These are phyloP conservation scores for Paecilomyces niveus DNA, from an alignment of 2,329 filamentous ascomycete species.

Conservation along the genomic window DNA sequence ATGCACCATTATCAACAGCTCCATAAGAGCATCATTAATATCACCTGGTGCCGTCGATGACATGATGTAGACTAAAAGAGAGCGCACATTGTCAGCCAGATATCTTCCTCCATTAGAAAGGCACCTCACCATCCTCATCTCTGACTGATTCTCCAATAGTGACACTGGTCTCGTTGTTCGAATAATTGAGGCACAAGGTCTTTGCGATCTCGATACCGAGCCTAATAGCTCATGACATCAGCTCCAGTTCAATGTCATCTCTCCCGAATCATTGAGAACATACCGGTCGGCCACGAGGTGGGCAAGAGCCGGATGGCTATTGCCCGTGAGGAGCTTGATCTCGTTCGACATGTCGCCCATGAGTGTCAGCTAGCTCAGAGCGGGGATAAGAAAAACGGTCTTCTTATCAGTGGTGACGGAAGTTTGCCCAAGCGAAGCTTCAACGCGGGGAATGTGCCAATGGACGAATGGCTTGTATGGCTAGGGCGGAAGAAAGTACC, in stretches of 20 bases:
- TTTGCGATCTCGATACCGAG: slow-evolving; percentile 61
- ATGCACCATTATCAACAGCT: slow-evolving; percentile 96
- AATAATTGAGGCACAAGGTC: slow-evolving; percentile 62
- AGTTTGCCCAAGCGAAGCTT: neutral
- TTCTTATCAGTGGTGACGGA: neutral
- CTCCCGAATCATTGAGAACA: slow-evolving; percentile 8
- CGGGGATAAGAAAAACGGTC: neutral
- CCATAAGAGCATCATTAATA: slow-evolving; percentile 97
- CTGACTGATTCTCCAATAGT: slow-evolving; percentile 93
- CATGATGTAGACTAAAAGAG: slow-evolving; percentile 71
- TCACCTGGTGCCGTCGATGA: slow-evolving; percentile 93
- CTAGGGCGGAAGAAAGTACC: neutral
- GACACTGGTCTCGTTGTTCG: slow-evolving; percentile 58
- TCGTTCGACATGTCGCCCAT: slow-evolving; percentile 54
- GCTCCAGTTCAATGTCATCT: neutral
- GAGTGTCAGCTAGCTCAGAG: neutral
- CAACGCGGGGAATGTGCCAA: neutral
- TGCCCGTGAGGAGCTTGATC: slow-evolving; percentile 68
- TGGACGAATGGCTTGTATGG: neutral
- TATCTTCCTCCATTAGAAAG: neutral
- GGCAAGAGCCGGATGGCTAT: slow-evolving; percentile 66
- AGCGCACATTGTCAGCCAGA: neutral
- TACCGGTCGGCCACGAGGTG: slow-evolving; percentile 59
- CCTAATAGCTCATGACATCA: slow-evolving; percentile 32
- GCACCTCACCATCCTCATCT: slow-evolving; percentile 73